Base-by-base conservation (phyloP, 495 filamentous ascomycete species). In the Lasiosphaeria hispida region DNA sequence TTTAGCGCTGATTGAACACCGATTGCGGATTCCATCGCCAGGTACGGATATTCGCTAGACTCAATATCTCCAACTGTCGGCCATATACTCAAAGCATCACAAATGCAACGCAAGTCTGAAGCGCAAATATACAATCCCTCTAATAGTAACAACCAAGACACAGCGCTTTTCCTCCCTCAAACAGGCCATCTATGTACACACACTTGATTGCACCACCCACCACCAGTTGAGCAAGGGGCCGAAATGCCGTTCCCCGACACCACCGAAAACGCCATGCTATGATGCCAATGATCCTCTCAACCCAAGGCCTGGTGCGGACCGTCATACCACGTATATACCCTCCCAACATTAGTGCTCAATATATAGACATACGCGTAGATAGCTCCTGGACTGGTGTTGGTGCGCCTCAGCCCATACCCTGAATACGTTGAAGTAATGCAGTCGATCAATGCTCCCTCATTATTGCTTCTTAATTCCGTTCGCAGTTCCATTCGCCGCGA, bases 401-500 rank as follows among this genome's bases (percentile, higher is more conserved):
- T 36, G 39, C n/a, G 23, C 15, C 17, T 38, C 49, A 2, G 0
- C 36, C 15, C n/a, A n/a, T 54, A 33, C 39, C 38, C 52, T 34
- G 52, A 41, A 43, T 40, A 54, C 30, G 52, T 54, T 54, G 52
- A 54, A 52, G 52, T 54, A 40, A 43, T 34, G 18, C 52, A 41
- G 49, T 18, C 13, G 15, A 52, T 52, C 40, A 52, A 36, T 37
- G 11, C 3, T n/a, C 10, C 11, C 14, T 33, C 8, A 11, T 54
- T 49, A 60, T 17, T 48, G 19, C 17, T 39, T 35, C 47, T 56
- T 61, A n/a, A 30, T 53, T 14, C 52, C 57, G 34, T 59, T 59
- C 11, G 65, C 55, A 0, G 51, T 57, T 0, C 63, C 71, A 44
- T 71, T 70, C 3, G 53, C 51, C 11, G 56, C 58, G 1, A 42